Base-by-base conservation (phyloP, 148 eudicot genomes). In the Vaccinium corymbosum region DNA sequence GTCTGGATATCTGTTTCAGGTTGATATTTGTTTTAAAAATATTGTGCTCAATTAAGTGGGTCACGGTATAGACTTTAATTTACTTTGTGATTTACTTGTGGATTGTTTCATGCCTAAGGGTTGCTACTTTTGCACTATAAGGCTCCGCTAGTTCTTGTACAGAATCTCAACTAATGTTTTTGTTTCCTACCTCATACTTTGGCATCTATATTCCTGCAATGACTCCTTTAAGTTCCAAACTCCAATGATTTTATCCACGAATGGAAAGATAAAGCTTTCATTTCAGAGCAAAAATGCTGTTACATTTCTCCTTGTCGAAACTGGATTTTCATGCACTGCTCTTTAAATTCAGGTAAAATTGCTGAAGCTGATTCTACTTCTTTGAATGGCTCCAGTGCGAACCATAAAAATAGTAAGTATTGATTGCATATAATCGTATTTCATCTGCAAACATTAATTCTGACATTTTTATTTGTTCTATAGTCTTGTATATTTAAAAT, bases 331-430 rank as follows among this genome's bases (percentile, higher is more conserved):
- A 66, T 11, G 50, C 46, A 70, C 57, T 84, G 83, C 72, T 84
- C 50, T 74, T 86, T 81, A 59, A 62, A 76, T 86, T 49, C 84
- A 91, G 98, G 98, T 87, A 88, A 91, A 84, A 62, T 53, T 72
- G 38, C 83, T 17, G 81, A 84, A 76, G 89, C 72, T 19, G 87
- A 48, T 80, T 81, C 80, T 86, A 79, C 78, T 78, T 73, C 82
- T 76, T 53, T 81, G 2, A 91, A 92, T 86, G 95, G 93, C 85
- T 83, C 87, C 51, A 56, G 53, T 79, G 86, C 89, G 59, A 87
- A 82, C 85, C 85, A 79, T 73, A 90, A 92, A 78, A 86, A 87
- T 56, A 86, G 98, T 94, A 83, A 90, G 92, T 90, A 42, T 56
- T 0, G 71, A 57, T 85, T 85, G 80, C 71, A 75, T 8, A 50